Percentiles rank a stretch among this genome's conserved stretches.
Evolutionary conservation across 106 monocot genomes (phyloP).

Genomic region (Acorus calamus): DNA sequence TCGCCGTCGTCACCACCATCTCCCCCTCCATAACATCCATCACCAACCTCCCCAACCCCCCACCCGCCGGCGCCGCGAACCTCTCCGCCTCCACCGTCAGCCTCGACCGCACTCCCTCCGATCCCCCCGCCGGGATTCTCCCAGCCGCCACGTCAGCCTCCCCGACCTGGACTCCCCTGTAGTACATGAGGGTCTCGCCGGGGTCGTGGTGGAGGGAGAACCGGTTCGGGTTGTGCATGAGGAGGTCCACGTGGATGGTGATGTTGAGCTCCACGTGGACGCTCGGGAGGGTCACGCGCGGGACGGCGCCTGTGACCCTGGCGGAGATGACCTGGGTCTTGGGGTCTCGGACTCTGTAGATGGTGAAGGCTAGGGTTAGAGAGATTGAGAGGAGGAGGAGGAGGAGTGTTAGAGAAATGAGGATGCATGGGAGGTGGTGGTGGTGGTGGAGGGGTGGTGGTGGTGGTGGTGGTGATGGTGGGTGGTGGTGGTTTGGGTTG

Average conservation of each 20-base stretch:
- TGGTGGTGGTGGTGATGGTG: too few relatives aligned
- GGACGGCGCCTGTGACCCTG: slow-evolving; percentile 16
- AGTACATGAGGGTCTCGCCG: slow-evolving; percentile 28
- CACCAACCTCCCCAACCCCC: slow-evolving; percentile 8
- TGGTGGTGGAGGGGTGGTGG: too few relatives aligned
- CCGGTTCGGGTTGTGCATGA: slow-evolving; percentile 50
- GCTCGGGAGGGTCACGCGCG: slow-evolving; percentile 23
- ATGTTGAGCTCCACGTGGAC: slow-evolving; percentile 32
- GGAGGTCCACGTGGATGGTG: slow-evolving; percentile 35
- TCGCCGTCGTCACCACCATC: slow-evolving; percentile 20
- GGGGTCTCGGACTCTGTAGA: slow-evolving; percentile 36
- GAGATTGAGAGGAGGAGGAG: slow-evolving; percentile 8
- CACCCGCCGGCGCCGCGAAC: background rate
- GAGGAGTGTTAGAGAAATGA: background rate
- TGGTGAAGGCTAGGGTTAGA: slow-evolving; percentile 28
- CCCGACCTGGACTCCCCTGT: slow-evolving; percentile 31
- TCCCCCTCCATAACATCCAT: slow-evolving; percentile 25
- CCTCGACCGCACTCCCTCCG: slow-evolving; percentile 7
- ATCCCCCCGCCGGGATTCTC: slow-evolving; percentile 29
- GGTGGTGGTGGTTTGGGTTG: too few relatives aligned
- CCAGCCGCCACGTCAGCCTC: slow-evolving; percentile 40
- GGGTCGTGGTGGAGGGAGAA: slow-evolving; percentile 35
- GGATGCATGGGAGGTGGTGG: too few relatives aligned
- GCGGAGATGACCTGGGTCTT: slow-evolving; percentile 22
- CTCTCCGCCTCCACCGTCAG: slow-evolving; percentile 28